A percentile compares a stretch with the other conserved stretches of the same genome.
Evolutionary conservation across 371 early-diverging fungal species (phyloP).

Genomic region (Haplosporangium sp.): DNA sequence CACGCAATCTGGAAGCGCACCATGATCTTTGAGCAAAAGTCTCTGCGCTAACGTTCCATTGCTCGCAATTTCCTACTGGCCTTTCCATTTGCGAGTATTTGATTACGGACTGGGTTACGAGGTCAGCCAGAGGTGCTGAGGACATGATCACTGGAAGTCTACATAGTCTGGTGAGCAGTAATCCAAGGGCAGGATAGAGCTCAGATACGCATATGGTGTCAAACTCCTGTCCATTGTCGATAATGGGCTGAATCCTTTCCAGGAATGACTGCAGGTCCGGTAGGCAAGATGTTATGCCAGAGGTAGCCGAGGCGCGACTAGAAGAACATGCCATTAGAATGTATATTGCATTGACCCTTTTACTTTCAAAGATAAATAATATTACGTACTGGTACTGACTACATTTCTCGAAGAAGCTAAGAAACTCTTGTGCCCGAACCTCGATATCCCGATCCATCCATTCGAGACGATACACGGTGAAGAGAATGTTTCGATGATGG

Average conservation of each 20-base stretch:
- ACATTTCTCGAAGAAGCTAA: slow-evolving; percentile 25
- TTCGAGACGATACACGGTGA: slow-evolving; percentile 5
- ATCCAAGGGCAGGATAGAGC: slow-evolving; percentile 27
- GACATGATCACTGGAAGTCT: slow-evolving; percentile 19
- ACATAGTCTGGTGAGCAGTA: slow-evolving; percentile 18
- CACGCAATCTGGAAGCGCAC: slow-evolving; percentile 18
- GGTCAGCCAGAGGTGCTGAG: neutral
- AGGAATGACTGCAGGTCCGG: slow-evolving; percentile 20
- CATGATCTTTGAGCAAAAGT: neutral
- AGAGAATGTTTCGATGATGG: too few relatives aligned
- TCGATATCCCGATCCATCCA: slow-evolving; percentile 52
- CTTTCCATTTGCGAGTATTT: slow-evolving; percentile 13
- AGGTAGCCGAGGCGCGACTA: slow-evolving; percentile 27
- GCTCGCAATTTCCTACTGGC: neutral
- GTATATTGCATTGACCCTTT: neutral
- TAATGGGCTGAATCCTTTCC: slow-evolving; percentile 18
- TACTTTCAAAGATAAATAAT: neutral
- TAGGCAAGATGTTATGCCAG: slow-evolving; percentile 11
- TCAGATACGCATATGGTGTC: slow-evolving; percentile 1
- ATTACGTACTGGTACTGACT: slow-evolving; percentile 19
- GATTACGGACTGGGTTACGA: slow-evolving; percentile 13
- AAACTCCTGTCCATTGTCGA: neutral
- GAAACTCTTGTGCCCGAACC: slow-evolving; percentile 30
- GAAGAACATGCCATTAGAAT: neutral
- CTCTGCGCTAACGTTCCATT: neutral